Base-by-base conservation (phyloP, 306 rosid species). In the Trifolium pratense region DNA sequence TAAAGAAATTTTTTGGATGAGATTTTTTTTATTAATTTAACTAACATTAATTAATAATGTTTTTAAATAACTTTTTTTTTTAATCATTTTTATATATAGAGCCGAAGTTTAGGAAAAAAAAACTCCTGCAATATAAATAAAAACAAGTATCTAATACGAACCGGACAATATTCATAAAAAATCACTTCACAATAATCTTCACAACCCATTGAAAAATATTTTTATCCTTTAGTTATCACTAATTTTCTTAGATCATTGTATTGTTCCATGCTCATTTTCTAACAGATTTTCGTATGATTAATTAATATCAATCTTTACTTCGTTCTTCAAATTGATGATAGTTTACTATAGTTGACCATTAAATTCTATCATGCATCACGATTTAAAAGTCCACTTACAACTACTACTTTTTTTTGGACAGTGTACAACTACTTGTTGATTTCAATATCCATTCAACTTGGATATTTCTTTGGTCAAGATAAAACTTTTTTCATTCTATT, bases 311-410 rank as follows among this genome's bases (percentile, higher is more conserved):
- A 13, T 13, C 25, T 16, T 70, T 25, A 42, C 45, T 43, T 57
- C 61, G 31, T 29, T 55, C 48, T 56, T 67, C 75, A 76, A 31
- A 67, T 67, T 23, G 67, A 74, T 63, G 25, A 29, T 59, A 18
- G 69, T 64, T 17, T 37, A 64, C 69, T 64, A n/a, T n/a, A 64
- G 49, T 53, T 39, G 66, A 75, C 66, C 52, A 68, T 76, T 76
- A 57, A 55, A 68, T 67, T 57, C 69, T 67, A 1, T 32, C 69
- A 76, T 76, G 70, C 52, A 58, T 34, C 63, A 39, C 43, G 66
- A 76, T 68, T 42, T 31, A 75, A 66, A 74, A 39, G 32, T 65
- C 73, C 14, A 34, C 71, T 49, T 46, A 48, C 51, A 20, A 55
- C 10, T 42, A 37, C 37, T 29, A 7, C 3, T 26, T 6, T 40